phyloP scores from a whole-genome alignment of 371 early-diverging fungal genomes.

The Syncephalastrum sp. region DNA sequence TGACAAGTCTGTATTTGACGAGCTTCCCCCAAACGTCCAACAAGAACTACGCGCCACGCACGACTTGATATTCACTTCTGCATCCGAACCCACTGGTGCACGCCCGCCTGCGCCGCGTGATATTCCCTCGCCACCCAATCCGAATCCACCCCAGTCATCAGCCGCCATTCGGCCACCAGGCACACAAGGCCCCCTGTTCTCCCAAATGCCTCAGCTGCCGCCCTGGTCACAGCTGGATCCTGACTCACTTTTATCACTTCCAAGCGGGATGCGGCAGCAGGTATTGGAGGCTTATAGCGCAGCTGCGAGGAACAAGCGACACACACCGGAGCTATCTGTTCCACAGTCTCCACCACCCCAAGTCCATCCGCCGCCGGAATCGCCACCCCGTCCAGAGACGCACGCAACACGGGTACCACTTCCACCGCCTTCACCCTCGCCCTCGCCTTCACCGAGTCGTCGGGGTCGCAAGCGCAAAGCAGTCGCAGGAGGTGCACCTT shows the following conservation, averaged over 20 bases:
- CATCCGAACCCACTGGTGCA: background rate
- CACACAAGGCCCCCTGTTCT: background rate
- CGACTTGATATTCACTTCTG: slow-evolving; percentile 2
- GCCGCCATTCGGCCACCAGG: background rate
- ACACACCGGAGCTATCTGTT: background rate
- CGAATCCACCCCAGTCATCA: background rate
- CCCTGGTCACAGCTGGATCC: slow-evolving; percentile 60
- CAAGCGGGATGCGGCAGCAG: slow-evolving; percentile 36
- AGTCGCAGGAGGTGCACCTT: no score
- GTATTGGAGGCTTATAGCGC: slow-evolving; percentile 41
- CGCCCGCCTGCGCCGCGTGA: background rate
- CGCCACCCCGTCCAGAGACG: background rate
- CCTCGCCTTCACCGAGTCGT: slow-evolving; percentile 1
- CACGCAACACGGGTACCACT: background rate
- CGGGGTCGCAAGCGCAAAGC: no score
- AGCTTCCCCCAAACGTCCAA: slow-evolving; percentile 26
- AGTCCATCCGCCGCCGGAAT: background rate
- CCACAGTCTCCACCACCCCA: background rate
- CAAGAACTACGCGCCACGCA: slow-evolving; percentile 16
- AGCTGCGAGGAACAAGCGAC: slow-evolving; percentile 1
- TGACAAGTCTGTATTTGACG: slow-evolving; percentile 20
- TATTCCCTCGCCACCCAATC: slow-evolving; percentile 18
- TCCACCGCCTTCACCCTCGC: background rate
- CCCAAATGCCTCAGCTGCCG: slow-evolving; percentile 26
- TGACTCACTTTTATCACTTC: slow-evolving; percentile 36